These are phyloP conservation scores for Epichloe coenophiala DNA, from an alignment of 2,329 filamentous ascomycete species.

Conservation along the genomic window DNA sequence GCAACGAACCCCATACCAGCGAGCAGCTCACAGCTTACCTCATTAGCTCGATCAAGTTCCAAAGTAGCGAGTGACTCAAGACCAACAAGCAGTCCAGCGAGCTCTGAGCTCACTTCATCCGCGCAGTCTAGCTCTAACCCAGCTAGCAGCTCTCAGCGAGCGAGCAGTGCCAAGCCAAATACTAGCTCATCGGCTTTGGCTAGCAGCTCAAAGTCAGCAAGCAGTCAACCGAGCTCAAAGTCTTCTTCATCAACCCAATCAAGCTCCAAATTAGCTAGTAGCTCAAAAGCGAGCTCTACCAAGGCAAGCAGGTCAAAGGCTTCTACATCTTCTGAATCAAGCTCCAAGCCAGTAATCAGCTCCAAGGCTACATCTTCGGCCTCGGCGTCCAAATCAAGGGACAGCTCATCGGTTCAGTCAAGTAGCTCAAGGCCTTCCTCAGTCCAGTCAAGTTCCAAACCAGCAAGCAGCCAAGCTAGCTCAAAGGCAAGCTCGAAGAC, in stretches of 20 bases:
- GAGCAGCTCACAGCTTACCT: too few species aligned
- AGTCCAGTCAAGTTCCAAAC: background rate
- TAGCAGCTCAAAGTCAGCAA: background rate
- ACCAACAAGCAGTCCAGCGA: background rate
- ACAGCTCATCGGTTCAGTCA: background rate
- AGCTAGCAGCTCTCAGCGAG: background rate
- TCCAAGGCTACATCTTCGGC: too few species aligned
- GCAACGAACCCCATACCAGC: too few species aligned
- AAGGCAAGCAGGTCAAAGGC: background rate
- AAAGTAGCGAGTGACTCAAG: background rate
- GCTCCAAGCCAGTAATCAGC: too few species aligned
- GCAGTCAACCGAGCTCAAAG: background rate
- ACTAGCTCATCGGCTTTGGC: background rate
- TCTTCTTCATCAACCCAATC: background rate
- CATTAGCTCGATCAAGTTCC: too few species aligned
- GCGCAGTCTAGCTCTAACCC: background rate
- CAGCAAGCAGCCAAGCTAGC: background rate
- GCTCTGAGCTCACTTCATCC: background rate
- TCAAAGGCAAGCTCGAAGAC: background rate
- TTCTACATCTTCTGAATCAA: too few species aligned
- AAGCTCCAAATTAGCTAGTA: background rate
- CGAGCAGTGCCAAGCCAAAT: too few species aligned
- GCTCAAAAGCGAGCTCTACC: background rate
- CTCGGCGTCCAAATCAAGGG: too few species aligned
- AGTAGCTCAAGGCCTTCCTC: background rate